Conservation (phyloP, 2,329 filamentous ascomycete genomes). For the Dothideomycetidae sp. region DNA sequence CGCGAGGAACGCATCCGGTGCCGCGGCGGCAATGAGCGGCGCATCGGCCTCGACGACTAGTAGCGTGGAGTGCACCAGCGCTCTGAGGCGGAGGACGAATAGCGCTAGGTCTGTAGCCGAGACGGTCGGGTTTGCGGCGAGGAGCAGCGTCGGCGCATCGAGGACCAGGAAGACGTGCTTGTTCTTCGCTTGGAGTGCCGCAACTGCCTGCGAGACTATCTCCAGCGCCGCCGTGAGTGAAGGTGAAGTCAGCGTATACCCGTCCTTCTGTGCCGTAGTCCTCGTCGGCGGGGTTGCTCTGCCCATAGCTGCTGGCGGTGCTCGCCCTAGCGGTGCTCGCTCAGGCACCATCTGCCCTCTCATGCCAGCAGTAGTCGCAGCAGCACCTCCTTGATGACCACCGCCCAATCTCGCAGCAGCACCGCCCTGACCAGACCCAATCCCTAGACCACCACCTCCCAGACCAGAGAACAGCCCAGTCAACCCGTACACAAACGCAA, state of each 20-base stretch:
- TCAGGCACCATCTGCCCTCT: conserved; percentile 5
- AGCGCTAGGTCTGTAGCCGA: conserved; percentile 18
- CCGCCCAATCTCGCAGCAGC: too few species aligned
- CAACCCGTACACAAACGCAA: conserved; percentile 65
- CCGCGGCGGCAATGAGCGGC: conserved; percentile 44
- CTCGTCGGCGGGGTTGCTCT: not conserved
- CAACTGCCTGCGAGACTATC: conserved; percentile 19
- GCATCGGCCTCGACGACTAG: conserved; percentile 58
- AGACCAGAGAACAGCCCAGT: conserved; percentile 39
- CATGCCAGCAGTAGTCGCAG: conserved; percentile 10
- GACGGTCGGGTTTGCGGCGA: conserved; percentile 21
- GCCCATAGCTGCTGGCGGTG: not conserved
- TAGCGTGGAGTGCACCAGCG: conserved; percentile 52
- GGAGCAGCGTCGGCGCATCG: conserved; percentile 30
- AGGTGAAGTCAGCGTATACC: conserved; percentile 17
- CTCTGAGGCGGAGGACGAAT: conserved; percentile 20
- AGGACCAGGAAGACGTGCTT: conserved; percentile 29
- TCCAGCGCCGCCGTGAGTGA: conserved; percentile 17
- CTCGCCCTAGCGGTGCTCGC: conserved; percentile 3
- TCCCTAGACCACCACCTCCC: too few species aligned
- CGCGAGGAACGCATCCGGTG: conserved; percentile 22
- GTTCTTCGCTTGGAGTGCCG: conserved; percentile 11
- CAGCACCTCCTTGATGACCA: too few species aligned
- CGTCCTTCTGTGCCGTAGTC: conserved; percentile 9
- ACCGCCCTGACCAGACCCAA: too few species aligned